phyloP scores from a whole-genome alignment of 805 yeast species.

The Kodamaea lidongshanica region DNA sequence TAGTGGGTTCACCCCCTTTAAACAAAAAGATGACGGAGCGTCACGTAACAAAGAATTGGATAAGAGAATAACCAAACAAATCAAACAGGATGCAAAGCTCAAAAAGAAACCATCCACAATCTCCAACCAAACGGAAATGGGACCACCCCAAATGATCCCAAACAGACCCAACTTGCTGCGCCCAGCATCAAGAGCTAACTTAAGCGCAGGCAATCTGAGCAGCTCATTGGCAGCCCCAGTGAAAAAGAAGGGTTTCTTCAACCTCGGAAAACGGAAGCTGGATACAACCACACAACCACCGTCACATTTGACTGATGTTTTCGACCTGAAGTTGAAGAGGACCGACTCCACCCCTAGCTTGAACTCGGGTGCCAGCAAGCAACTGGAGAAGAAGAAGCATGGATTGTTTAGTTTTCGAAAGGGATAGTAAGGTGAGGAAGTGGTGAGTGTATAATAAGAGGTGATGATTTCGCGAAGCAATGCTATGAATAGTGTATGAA shows the following conservation, averaged over 20 bases:
- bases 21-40: conserved; percentile 16
- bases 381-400: conserved; percentile 8
- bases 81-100: conserved; percentile 26
- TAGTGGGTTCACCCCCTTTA: conserved; percentile 27
- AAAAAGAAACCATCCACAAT: no score
- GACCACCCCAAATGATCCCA: not conserved
- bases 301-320: conserved; percentile 2
- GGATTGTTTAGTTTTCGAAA: conserved; percentile 7
- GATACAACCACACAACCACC: conserved; percentile 1
- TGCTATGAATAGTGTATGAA: no score
- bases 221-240: not conserved
- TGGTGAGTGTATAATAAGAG: no score
- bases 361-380: conserved; percentile 5
- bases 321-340: conserved; percentile 1
- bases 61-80: conserved; percentile 25
- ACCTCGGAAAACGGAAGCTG: conserved; percentile 4
- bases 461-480: no score
- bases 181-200: conserved; percentile 5
- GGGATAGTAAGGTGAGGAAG: no score
- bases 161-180: conserved; percentile 4
- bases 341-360: conserved; percentile 4
- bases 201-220: not conserved
- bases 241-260: conserved; percentile 5
- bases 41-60: conserved; percentile 25
- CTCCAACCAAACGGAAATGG: conserved; percentile 6